phyloP scores from a whole-genome alignment of 2,329 filamentous ascomycete species.

The Arthrobotrys megalospora region DNA sequence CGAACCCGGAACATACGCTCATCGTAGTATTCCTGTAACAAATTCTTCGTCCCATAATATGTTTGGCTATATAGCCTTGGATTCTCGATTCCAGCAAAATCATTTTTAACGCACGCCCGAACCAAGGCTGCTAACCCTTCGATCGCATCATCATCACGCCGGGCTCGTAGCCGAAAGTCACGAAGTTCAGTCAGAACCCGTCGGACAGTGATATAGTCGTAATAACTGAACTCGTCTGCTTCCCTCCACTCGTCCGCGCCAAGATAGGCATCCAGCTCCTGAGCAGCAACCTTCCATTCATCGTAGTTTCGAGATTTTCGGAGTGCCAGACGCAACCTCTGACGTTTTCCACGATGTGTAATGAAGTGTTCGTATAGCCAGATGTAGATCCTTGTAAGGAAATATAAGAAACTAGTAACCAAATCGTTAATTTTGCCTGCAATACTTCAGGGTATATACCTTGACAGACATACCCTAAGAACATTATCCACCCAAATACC shows the following conservation, averaged over 20 bases:
- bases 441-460: not conserved
- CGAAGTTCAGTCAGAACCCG: constrained; percentile 83
- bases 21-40: constrained; percentile 91
- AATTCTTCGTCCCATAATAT: constrained; percentile 95
- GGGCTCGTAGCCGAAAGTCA: constrained; percentile 72
- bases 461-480: constrained; percentile 70
- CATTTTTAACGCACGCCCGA: constrained; percentile 95
- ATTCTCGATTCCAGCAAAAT: constrained; percentile 96
- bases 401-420: constrained; percentile 75
- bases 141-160: constrained; percentile 74
- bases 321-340: constrained; percentile 79
- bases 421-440: not conserved
- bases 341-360: constrained; percentile 86
- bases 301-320: constrained; percentile 80
- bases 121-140: constrained; percentile 84
- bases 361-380: constrained; percentile 92
- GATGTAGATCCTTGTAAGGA: constrained; percentile 88
- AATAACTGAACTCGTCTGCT: constrained; percentile 84
- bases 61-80: constrained; percentile 95
- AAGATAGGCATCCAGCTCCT: constrained; percentile 83
- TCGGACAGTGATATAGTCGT: constrained; percentile 87
- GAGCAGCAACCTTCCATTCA: constrained; percentile 86
- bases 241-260: constrained; percentile 86
- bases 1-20: constrained; percentile 74
- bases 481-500: constrained; percentile 84